Base-by-base conservation (phyloP, 1,139 yeast genomes). In the Insectozyma bohioensis region DNA sequence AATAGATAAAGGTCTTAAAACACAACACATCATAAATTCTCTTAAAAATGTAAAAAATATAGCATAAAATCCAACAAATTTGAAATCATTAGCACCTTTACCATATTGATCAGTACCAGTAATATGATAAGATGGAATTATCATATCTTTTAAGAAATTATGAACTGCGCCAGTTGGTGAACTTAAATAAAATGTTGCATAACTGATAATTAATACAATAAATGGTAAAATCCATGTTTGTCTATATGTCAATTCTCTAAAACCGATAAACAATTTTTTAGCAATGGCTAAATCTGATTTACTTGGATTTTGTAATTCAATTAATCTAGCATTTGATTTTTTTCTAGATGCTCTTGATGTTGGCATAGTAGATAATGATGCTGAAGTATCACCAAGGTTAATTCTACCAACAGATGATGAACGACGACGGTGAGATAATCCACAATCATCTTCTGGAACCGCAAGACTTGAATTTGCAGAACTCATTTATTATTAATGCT, bases 41-140 rank as follows among this genome's bases (percentile, higher is more conserved):
- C 99, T 78, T 46, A 80, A 69, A 54, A 92, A 92, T 1, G 96
- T 85, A 72, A 92, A 90, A 48, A 88, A 82, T 28, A 92, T 61
- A 67, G 92, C 85, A 61, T 85, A 83, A 56, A 77, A 88, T 23
- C 70, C 70, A 14, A 90, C 87, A 65, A 90, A 92, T 26, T 72
- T 73, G 43, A 88, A 75, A 59, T 92, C 99, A 48, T 82, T 79
- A 30, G 56, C 67, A 39, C 99, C 99, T 58, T 94, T 92, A 24
- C 86, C 97, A 54, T 90, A 92, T 43, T 67, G 72, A 40, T 71
- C 67, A 3, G 79, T 63, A 8, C 74, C 77, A 20, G 66, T 70
- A 26, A 83, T 68, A 36, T 67, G 67, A 55, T 92, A 88, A 1
- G 95, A 81, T 12, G 86, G 72, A 10, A 75, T 57, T 30, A 90